Percentiles rank a stretch among this genome's conserved stretches.
Conservation (phyloP, 2,329 filamentous ascomycete genomes). For the Colletotrichum lindemuthianum region DNA sequence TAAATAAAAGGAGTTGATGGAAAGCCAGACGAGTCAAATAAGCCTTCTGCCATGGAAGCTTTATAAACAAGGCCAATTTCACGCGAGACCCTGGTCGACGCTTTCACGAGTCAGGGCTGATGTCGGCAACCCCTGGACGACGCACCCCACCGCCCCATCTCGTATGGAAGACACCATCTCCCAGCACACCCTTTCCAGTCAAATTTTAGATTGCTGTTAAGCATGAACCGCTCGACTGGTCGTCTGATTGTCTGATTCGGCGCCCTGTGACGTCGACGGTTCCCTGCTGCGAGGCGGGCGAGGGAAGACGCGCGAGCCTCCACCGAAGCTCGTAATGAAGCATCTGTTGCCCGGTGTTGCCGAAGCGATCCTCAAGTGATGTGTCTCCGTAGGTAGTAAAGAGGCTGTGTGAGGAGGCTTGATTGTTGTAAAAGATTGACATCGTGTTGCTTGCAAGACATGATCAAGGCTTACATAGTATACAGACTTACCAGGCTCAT, state of each 20-base stretch:
- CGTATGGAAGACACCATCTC: constrained; percentile 27
- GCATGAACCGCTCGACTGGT: constrained; percentile 14
- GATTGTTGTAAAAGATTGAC: too few species aligned
- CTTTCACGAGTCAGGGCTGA: constrained; percentile 25
- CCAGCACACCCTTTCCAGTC: constrained; percentile 13
- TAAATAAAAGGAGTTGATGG: constrained; percentile 31
- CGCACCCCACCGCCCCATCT: constrained; percentile 33
- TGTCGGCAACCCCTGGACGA: constrained; percentile 11
- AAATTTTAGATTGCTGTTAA: constrained; percentile 32
- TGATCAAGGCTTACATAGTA: too few species aligned
- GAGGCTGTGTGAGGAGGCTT: too few species aligned
- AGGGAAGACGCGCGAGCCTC: constrained; percentile 11
- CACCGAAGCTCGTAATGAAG: constrained; percentile 20
- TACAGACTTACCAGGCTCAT: too few species aligned
- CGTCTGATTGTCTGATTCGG: constrained; percentile 12
- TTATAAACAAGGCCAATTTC: constrained; percentile 28
- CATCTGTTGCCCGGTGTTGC: constrained; percentile 7
- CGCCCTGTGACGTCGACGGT: constrained; percentile 23
- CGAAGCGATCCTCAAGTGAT: neutral
- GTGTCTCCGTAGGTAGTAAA: neutral
- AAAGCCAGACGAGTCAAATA: neutral
- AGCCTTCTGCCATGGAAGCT: constrained; percentile 20
- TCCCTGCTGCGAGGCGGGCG: constrained; percentile 20
- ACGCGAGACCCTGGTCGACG: constrained; percentile 19
- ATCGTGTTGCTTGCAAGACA: too few species aligned